These are phyloP conservation scores for Stachybotrys echinatus DNA, from an alignment of 2,329 filamentous ascomycete species.

Conservation along the genomic window DNA sequence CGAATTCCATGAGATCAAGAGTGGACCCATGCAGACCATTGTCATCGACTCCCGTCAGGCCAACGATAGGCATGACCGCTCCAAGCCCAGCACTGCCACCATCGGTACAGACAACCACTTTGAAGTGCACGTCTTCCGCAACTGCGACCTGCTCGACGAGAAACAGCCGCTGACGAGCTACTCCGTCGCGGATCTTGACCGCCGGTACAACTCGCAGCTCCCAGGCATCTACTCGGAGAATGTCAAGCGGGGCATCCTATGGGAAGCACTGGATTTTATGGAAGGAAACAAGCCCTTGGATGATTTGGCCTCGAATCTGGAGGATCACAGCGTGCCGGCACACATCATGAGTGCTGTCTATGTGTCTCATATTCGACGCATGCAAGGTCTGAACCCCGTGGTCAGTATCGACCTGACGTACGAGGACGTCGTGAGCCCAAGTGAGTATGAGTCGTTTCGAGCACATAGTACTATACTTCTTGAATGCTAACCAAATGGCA, in stretches of 20 bases:
- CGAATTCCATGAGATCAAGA: slow-evolving; percentile 6
- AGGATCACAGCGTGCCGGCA: not conserved
- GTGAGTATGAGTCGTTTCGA: not conserved
- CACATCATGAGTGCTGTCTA: not conserved
- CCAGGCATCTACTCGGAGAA: not conserved
- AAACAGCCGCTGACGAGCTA: slow-evolving; percentile 1
- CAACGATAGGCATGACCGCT: slow-evolving; percentile 5
- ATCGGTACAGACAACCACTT: slow-evolving; percentile 2
- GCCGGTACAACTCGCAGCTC: not conserved
- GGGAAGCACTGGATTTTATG: not conserved
- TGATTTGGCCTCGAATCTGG: not conserved
- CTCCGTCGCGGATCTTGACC: slow-evolving; percentile 2
- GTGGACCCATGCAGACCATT: slow-evolving; percentile 8
- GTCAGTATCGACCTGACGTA: not conserved
- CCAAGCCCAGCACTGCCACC: slow-evolving; percentile 1
- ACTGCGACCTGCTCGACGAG: slow-evolving; percentile 2
- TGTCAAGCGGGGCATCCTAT: not conserved
- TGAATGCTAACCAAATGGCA: not conserved
- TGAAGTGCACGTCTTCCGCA: slow-evolving; percentile 2
- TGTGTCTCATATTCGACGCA: not conserved
- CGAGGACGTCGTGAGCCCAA: not conserved
- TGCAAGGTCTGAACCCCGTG: not conserved
- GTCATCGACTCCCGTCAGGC: slow-evolving; percentile 8
- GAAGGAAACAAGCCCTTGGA: not conserved
- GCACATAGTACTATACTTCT: not conserved